A percentile compares a stretch with the other conserved stretches of the same genome.
These are phyloP conservation scores for Xylaria venustula DNA, from an alignment of 495 filamentous ascomycete genomes.

Conservation along the genomic window DNA sequence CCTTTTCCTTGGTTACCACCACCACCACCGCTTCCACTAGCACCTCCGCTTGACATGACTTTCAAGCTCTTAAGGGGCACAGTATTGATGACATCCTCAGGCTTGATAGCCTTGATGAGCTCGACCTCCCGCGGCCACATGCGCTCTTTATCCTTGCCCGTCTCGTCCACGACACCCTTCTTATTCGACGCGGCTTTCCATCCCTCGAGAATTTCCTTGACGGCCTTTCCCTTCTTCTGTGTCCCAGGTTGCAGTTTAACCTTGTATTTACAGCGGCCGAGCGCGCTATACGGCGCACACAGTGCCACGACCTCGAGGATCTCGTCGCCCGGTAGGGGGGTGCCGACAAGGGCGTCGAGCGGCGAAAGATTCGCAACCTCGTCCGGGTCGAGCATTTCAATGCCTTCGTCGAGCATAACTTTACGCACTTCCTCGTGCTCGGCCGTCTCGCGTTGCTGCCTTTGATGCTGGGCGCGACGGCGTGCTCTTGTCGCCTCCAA, in stretches of 20 bases:
- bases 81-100: slow-evolving; percentile 75
- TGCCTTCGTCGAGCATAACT: slow-evolving; percentile 50
- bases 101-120: slow-evolving; percentile 74
- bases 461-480: slow-evolving; percentile 73
- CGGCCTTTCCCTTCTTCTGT: slow-evolving; percentile 91
- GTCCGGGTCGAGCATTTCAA: slow-evolving; percentile 44
- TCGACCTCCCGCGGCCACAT: slow-evolving; percentile 82
- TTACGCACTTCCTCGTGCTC: slow-evolving; percentile 66
- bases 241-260: slow-evolving; percentile 88
- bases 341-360: slow-evolving; percentile 75
- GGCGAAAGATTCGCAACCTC: slow-evolving; percentile 60
- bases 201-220: slow-evolving; percentile 76
- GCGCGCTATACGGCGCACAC: slow-evolving; percentile 84
- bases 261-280: slow-evolving; percentile 80
- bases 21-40: slow-evolving; percentile 46
- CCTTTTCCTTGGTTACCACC: slow-evolving; percentile 37
- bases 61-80: slow-evolving; percentile 85
- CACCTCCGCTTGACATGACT: slow-evolving; percentile 64
- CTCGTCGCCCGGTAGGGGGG: slow-evolving; percentile 76
- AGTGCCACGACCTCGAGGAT: slow-evolving; percentile 87
- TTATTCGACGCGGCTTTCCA: slow-evolving; percentile 66
- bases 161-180: slow-evolving; percentile 58
- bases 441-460: slow-evolving; percentile 58
- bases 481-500: slow-evolving; percentile 65
- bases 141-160: slow-evolving; percentile 62